Base-by-base conservation (phyloP, 1,284 basidiomycete genomes). In the Termitomyces sp. region DNA sequence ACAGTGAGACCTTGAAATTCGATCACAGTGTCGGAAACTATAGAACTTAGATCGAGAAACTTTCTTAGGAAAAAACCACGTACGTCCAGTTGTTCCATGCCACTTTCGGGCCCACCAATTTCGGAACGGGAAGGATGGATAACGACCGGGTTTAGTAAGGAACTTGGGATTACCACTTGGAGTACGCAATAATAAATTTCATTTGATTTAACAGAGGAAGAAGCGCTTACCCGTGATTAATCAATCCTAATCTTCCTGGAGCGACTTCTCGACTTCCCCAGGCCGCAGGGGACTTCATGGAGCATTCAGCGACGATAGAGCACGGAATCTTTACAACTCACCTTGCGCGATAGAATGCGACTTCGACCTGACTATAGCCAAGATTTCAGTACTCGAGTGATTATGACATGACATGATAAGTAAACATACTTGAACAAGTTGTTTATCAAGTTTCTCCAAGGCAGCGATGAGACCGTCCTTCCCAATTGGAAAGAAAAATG, bases 51-150 rank as follows among this genome's bases (percentile, higher is more conserved):
- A 21, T 48, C 49, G 5, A n/a, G n/a, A 13, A 15, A 31, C 24
- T 33, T 24, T 34, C 2, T 19, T 1, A 5, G 10, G 36, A 7
- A 41, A 15, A 17, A 12, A 28, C 46, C 12, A 74, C 84, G 62
- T 66, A 86, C 87, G 67, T 65, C 85, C 87, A 64, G 78, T 80
- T 3, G 80, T 84, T 24, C 87, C 88, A 55, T 68, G 63, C 80
- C 81, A 91, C 15, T 72, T 68, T 13, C 88, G 75, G 5, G 88
- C 88, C 86, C 88, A 91, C 88, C 89, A 90, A 60, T 90, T 90
- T 9, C 86, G 76, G 46, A 89, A 73, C 15, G 88, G 88, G 66
- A 83, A 84, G 0, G 80, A 75, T 9, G 89, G 88, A 62, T 91
- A 91, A 13, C 86, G 82, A 31, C 89, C 89, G 2, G 89, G 83